A percentile compares a stretch with the other conserved stretches of the same genome.
phyloP scores from a whole-genome alignment of 2,329 filamentous ascomycete species.

The Stagonosporopsis rhizophila region DNA sequence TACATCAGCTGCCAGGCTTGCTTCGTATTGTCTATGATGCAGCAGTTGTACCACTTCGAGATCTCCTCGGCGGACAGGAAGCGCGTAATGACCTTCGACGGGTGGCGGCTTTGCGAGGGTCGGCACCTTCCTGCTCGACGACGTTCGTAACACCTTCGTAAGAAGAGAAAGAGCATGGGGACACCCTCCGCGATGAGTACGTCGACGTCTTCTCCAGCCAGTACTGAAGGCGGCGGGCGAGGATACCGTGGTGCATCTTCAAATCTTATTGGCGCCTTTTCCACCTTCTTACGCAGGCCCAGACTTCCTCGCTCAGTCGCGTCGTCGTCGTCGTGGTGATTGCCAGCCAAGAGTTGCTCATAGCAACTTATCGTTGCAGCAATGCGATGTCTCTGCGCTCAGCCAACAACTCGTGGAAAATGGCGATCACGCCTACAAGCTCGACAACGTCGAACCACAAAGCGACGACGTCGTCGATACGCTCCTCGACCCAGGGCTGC shows the following conservation, averaged over 20 bases:
- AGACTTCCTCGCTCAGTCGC: neutral
- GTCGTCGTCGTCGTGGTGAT: neutral
- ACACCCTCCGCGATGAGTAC: neutral
- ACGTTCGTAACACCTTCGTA: neutral
- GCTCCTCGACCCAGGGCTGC: neutral
- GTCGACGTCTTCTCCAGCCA: neutral
- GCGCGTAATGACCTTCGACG: neutral
- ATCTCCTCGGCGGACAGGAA: neutral
- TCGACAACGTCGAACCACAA: neutral
- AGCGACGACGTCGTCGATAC: neutral
- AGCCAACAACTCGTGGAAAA: neutral
- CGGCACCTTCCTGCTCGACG: neutral
- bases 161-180: neutral
- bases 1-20: neutral
- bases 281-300: no score
- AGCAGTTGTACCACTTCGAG: neutral
- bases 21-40: neutral
- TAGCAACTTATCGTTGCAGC: neutral
- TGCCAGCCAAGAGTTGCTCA: neutral
- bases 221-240: neutral
- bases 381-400: neutral
- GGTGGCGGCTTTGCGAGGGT: neutral
- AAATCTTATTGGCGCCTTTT: neutral
- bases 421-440: neutral
- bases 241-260: neutral